Base-by-base conservation (phyloP, 2,329 filamentous ascomycete genomes). In the Aphanocladium album region DNA sequence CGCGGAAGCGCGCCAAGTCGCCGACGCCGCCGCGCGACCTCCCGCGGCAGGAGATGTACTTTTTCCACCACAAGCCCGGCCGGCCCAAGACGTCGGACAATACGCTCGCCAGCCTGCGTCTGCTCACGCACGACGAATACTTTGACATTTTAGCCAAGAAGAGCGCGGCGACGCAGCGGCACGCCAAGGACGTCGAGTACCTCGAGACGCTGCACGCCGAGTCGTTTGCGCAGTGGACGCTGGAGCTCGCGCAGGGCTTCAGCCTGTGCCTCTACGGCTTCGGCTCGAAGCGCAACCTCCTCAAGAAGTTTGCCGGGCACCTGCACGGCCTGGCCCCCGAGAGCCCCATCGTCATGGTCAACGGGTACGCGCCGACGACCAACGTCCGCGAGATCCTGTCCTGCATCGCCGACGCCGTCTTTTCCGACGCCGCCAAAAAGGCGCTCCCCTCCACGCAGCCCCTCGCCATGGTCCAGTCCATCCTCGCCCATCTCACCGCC, bases 101-200 rank as follows among this genome's bases (percentile, higher is more conserved):
- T 65, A 96, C 86, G 0, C 80, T 98, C 5, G 82, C 88, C 0
- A 86, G 88, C 5, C 78, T 96, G 37, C 80, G 85, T 4, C 79
- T 96, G 12, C 85, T 98, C 60, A 92, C 90, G 1, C 93, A 97
- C 69, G 93, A 98, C 61, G 91, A 97, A 71, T 99, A 95, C 74
- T 96, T 96, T 67, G 80, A 84, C 49, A 65, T 77, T 47, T 78
- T 90, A 33, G 81, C 84, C 39, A 27, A 12, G 30, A n/a, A 49
- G 19, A 21, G 12, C 25, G n/a, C n/a, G 2, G 2, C 17, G 7
- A 78, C 82, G 39, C 85, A 86, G 65, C 84, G 83, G 0, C 93
- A 96, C 71, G 78, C 79, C 37, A 74, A 80, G 2, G 90, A 96
- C 65, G 83, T 90, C 55, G 79, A 83, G 19, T 89, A 89, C 64